These are phyloP conservation scores for Rhizopus microsporus DNA, from an alignment of 371 early-diverging fungal species.

Conservation along the genomic window DNA sequence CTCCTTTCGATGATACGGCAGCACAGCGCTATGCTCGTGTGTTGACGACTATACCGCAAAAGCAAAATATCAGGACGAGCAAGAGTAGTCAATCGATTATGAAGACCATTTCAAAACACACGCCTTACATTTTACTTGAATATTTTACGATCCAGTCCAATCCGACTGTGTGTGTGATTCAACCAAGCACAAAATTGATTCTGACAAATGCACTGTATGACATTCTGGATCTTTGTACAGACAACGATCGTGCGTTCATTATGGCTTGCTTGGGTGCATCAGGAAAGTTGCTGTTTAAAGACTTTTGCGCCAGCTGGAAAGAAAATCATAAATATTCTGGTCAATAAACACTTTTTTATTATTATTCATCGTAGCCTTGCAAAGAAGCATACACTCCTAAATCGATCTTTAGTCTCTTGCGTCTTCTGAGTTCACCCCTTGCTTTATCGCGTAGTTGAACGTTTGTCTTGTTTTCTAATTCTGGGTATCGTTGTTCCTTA, in stretches of 20 bases:
- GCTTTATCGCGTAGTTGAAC: conserved; percentile 4
- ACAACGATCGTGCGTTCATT: conserved; percentile 67
- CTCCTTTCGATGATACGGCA: conserved; percentile 50
- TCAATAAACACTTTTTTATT: conserved; percentile 34
- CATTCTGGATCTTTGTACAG: conserved; percentile 69
- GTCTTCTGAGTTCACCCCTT: not conserved
- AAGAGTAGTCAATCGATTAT: conserved; percentile 24
- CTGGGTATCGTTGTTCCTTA: not conserved
- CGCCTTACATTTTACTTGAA: conserved; percentile 65
- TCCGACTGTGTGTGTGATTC: conserved; percentile 52
- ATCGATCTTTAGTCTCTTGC: not conserved
- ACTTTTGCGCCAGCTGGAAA: conserved; percentile 57
- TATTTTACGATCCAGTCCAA: conserved; percentile 69
- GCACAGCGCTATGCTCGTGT: conserved; percentile 60
- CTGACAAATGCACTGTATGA: conserved; percentile 67
- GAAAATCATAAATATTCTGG: conserved; percentile 66
- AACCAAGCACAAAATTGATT: conserved; percentile 50
- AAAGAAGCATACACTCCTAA: not conserved
- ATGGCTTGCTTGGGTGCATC: conserved; percentile 63
- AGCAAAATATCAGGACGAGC: conserved; percentile 19
- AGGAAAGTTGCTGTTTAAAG: conserved; percentile 60
- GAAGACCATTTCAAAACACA: conserved; percentile 67
- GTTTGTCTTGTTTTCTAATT: not conserved
- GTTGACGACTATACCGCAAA: conserved; percentile 45
- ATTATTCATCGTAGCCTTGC: not conserved